These are phyloP conservation scores for Cordyceps cateniannulata DNA, from an alignment of 2,329 filamentous ascomycete species.

Conservation along the genomic window DNA sequence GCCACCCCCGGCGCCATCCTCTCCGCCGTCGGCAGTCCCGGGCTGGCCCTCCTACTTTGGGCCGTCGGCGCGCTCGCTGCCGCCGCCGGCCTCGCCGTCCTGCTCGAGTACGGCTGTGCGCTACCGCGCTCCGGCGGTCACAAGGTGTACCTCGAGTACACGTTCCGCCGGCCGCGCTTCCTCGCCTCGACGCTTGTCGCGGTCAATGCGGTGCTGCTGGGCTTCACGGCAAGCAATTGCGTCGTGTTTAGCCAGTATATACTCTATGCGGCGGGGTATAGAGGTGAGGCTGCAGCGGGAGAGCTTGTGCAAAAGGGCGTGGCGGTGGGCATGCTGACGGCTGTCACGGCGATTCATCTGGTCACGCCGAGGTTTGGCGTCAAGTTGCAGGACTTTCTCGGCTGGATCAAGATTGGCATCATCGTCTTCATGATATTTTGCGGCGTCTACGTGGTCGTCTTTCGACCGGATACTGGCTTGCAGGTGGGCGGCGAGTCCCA, in stretches of 20 bases:
- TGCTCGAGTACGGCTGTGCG: constrained; percentile 65
- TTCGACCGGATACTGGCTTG: constrained; percentile 25
- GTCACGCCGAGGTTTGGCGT: constrained; percentile 52
- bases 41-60: constrained; percentile 58
- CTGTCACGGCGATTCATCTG: constrained; percentile 53
- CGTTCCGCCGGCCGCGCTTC: constrained; percentile 56
- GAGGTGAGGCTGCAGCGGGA: constrained; percentile 32
- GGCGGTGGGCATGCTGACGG: constrained; percentile 49
- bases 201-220: constrained; percentile 55
- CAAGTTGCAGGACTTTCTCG: constrained; percentile 52
- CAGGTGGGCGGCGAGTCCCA: not conserved
- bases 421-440: constrained; percentile 56
- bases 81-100: constrained; percentile 54
- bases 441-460: constrained; percentile 51
- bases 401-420: constrained; percentile 57
- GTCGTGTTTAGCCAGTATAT: constrained; percentile 63
- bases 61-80: constrained; percentile 54
- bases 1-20: constrained; percentile 64
- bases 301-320: constrained; percentile 48
- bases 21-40: constrained; percentile 58
- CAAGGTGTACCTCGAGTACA: constrained; percentile 67
- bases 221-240: constrained; percentile 64
- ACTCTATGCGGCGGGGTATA: constrained; percentile 49
- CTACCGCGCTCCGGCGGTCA: constrained; percentile 61
- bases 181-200: constrained; percentile 59